Evolutionary conservation across 495 filamentous ascomycete species (phyloP), one percentile per base, ranked within the genome.

Genomic region (Neurospora sp.): DNA sequence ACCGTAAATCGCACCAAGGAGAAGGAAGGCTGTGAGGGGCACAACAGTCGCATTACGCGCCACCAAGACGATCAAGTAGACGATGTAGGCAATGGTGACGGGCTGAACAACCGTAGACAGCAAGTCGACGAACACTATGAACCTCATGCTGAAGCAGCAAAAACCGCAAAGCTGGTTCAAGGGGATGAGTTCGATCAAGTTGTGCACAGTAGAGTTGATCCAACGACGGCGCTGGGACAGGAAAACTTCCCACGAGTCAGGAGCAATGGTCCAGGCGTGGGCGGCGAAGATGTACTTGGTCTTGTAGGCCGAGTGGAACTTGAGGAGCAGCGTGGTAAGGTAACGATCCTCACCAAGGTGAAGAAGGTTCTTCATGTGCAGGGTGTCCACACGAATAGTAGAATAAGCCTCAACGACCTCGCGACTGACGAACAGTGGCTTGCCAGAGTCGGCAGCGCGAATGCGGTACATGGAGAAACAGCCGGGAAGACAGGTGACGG

Each of bases 161-260:
- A 99, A 99, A 81, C 96, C 96, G 83, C 96, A 99, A 39, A 99
- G 90, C 79, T 98, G 92, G 70, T 92, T 89, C 80, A 99, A 83
- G 7, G 94, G 94, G 77, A 98, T 94, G 70, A 99, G 90, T 80
- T 99, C 96, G 76, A 96, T 92, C 75, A 99, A 86, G 81, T 99
- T 99, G 86, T 99, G 96, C 28, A 99, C 92, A 3, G 96, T 99
- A 39, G 95, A 98, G 84, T 99, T 99, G 82, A 99, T 99, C 96
- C 96, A 99, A 79, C 96, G 91, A 82, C 96, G 94, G 83, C 96
- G 94, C 81, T 99, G 96, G 11, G 96, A 99, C 77, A 99, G 85
- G 88, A 99, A 97, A 59, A 99, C 93, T 31, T 86, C 85, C 90
- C 93, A 98, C 74, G 90, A 92, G 77, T 98, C 96, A 1, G 96